phyloP scores from a whole-genome alignment of 805 yeast species.

The Sungouiozyma intestinalis region DNA sequence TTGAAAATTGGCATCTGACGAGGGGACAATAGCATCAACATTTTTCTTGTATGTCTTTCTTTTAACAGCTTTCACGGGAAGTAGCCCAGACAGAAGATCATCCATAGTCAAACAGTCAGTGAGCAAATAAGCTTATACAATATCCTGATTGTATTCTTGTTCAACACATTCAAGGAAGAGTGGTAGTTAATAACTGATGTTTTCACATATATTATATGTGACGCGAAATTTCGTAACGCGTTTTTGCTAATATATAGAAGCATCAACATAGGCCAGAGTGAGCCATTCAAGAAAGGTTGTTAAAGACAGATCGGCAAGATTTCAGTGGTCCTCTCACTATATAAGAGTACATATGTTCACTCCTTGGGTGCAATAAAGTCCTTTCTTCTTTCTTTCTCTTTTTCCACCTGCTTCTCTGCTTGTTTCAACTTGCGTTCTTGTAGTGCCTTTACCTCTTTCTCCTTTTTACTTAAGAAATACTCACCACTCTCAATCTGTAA shows the following conservation, averaged over 20 bases:
- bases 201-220: not conserved
- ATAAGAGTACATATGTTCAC: conserved; percentile 29
- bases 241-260: not conserved
- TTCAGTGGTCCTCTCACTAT: too few relatives aligned
- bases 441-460: conserved; percentile 59
- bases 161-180: too few relatives aligned
- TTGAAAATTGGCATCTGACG: conserved; percentile 1
- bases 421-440: conserved; percentile 75
- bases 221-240: not conserved
- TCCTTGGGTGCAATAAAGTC: conserved; percentile 86
- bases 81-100: conserved; percentile 12
- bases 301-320: too few relatives aligned
- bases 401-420: conserved; percentile 53
- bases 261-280: too few relatives aligned
- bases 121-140: too few relatives aligned
- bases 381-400: conserved; percentile 60
- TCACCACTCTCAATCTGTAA: conserved; percentile 97
- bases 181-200: not conserved
- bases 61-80: conserved; percentile 8
- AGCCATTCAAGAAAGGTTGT: too few relatives aligned
- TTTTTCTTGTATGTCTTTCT: conserved; percentile 19
- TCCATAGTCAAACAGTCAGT: conserved; percentile 16
- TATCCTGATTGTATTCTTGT: too few relatives aligned
- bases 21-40: conserved; percentile 7
- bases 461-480: conserved; percentile 82